These are phyloP conservation scores for Aspergillus ellipticus DNA, from an alignment of 495 filamentous ascomycete genomes.

Conservation along the genomic window DNA sequence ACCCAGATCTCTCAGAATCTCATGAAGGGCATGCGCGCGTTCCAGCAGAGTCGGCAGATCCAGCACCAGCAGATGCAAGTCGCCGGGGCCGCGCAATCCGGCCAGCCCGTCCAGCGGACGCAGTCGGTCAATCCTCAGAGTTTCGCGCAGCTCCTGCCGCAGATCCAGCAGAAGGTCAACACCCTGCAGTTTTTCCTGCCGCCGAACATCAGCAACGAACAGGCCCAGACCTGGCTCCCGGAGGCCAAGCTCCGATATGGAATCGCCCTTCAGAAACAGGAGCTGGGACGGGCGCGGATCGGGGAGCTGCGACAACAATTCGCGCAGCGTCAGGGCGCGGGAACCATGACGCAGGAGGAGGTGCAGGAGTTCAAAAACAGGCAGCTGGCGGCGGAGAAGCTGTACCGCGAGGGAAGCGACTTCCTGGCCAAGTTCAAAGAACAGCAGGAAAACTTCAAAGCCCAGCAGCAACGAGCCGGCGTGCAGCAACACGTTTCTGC, in stretches of 20 bases:
- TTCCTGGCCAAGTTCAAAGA: slow-evolving; percentile 47
- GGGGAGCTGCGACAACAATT: slow-evolving; percentile 38
- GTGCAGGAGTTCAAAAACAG: slow-evolving; percentile 40
- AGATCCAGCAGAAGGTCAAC: slow-evolving; percentile 46
- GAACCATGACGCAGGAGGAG: slow-evolving; percentile 42
- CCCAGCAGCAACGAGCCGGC: slow-evolving; percentile 34
- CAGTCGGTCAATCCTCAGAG: slow-evolving; percentile 41
- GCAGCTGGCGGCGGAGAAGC: slow-evolving; percentile 43
- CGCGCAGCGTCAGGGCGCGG: slow-evolving; percentile 32
- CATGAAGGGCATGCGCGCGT: slow-evolving; percentile 51
- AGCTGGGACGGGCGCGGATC: slow-evolving; percentile 40
- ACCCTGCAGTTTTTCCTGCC: slow-evolving; percentile 45
- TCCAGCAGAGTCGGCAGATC: slow-evolving; percentile 42
- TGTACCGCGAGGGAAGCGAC: slow-evolving; percentile 42
- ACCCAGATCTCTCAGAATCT: slow-evolving; percentile 62
- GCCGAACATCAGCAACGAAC: slow-evolving; percentile 42
- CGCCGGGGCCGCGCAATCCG: slow-evolving; percentile 28
- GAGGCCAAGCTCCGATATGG: slow-evolving; percentile 53
- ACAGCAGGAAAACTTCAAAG: slow-evolving; percentile 45
- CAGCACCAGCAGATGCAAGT: slow-evolving; percentile 30
- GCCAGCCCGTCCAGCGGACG: slow-evolving; percentile 31
- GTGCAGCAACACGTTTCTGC: slow-evolving; percentile 12
- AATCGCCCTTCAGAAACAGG: slow-evolving; percentile 49
- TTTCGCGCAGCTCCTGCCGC: slow-evolving; percentile 38
- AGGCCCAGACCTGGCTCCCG: slow-evolving; percentile 46